Evolutionary conservation across 2,329 filamentous ascomycete species (phyloP).

Genomic region (Tolypocladium tropicale): DNA sequence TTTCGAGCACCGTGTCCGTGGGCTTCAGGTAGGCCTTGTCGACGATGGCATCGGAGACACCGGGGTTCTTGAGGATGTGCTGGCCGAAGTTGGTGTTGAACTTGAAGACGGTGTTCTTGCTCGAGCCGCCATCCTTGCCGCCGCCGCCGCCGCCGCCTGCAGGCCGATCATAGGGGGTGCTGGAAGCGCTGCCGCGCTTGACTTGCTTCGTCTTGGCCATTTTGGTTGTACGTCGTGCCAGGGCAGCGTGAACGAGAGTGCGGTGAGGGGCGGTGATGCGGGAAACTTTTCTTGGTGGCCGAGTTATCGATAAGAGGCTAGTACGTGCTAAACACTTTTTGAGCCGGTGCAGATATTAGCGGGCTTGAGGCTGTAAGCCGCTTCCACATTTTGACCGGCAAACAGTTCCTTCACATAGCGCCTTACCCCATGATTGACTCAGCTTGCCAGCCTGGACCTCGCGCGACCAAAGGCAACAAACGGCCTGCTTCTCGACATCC

Average conservation of each 20-base stretch:
- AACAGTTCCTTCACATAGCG: constrained; percentile 1
- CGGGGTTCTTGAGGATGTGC: constrained; percentile 89
- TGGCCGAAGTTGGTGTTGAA: constrained; percentile 85
- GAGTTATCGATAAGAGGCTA: constrained; percentile 12
- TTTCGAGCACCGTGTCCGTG: constrained; percentile 81
- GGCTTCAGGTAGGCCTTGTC: constrained; percentile 81
- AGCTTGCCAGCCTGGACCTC: background rate
- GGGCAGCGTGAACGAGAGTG: constrained; percentile 1
- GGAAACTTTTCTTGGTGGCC: constrained; percentile 9
- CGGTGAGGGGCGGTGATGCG: constrained; percentile 5
- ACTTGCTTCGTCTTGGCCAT: constrained; percentile 45
- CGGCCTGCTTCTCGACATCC: background rate
- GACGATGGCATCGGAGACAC: constrained; percentile 62
- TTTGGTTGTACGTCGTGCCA: background rate
- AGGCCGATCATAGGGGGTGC: constrained; percentile 31
- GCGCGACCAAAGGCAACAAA: background rate
- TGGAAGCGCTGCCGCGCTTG: constrained; percentile 40
- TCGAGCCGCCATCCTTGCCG: constrained; percentile 10
- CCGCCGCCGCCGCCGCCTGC: constrained; percentile 9
- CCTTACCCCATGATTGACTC: background rate
- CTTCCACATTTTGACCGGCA: background rate
- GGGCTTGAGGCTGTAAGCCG: fast-evolving
- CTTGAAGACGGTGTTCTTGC: constrained; percentile 82
- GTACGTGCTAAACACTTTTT: background rate
- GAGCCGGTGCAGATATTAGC: background rate